Base-by-base conservation (phyloP, 2,329 filamentous ascomycete genomes). In the Incumbomyces delicatus region DNA sequence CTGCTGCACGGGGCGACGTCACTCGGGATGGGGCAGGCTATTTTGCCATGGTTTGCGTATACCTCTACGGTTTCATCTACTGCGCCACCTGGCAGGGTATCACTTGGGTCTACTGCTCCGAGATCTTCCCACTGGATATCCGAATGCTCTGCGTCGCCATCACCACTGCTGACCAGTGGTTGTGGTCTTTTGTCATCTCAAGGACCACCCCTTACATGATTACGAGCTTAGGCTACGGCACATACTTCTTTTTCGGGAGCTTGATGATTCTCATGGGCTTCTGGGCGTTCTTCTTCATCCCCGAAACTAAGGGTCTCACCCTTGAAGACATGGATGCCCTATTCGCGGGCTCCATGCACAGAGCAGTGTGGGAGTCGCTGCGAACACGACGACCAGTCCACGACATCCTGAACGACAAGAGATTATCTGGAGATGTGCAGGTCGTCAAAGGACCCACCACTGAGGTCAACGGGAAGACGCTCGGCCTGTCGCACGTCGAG, bases 81-180 rank as follows among this genome's bases (percentile, higher is more conserved):
- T 45, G 83, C 55, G 79, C 80, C 48, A 77, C 77, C 12, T 85
- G 82, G 81, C 81, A 81, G 0, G 80, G 81, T 0, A 78, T 79
- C 32, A 83, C 79, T 64, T 86, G 81, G 81, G 83, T 85, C 57
- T 79, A 85, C 56, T 76, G 83, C 2, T 76, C 74, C 27, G 82
- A 86, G 63, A 85, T 86, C 47, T 81, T 81, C 0, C 80, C 79
- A 8, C 78, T 79, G 0, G 70, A 81, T 33, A 68, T 86, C 10
- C 69, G 83, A 42, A 76, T 77, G 16, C 65, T 82, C 53, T 85
- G 85, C 57, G 81, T 86, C 5, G 74, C 80, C 1, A 69, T 85
- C 37, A 81, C 74, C 0, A 80, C 82, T 1, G 79, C 77, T 2
- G 82, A 77, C 0, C 80, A 86, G 51, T 46, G 44, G 44, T 14